These are phyloP conservation scores for Pythium pyrilobum DNA, from an alignment of 352 stramenopile genomes.

Conservation along the genomic window DNA sequence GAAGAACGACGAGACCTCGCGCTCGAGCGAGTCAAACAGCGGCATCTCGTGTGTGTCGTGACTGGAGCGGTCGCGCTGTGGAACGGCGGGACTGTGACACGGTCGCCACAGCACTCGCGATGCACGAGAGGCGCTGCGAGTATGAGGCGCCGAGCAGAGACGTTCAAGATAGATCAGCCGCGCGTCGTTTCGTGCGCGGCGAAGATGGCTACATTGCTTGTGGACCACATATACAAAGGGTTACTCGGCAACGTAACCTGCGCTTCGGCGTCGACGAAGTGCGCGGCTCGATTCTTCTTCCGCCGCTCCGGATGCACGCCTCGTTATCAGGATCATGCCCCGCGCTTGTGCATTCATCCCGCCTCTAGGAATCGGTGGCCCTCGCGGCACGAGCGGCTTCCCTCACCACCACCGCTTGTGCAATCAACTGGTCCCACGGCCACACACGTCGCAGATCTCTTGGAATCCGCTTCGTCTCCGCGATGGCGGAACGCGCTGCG, in stretches of 20 bases:
- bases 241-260: neutral
- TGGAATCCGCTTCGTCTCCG: no score
- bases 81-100: no score
- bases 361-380: neutral
- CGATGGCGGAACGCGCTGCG: no score
- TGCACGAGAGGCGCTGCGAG: no score
- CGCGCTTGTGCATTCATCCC: neutral
- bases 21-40: conserved; percentile 63
- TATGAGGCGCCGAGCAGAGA: no score
- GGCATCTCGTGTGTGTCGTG: conserved; percentile 29
- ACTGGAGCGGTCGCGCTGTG: neutral
- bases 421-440: neutral
- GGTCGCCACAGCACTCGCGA: no score
- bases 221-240: neutral
- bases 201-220: neutral
- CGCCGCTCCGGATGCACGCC: neutral
- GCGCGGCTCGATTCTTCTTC: neutral
- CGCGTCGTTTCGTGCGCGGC: neutral
- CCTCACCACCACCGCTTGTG: neutral
- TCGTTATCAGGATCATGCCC: no score
- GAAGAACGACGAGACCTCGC: conserved; percentile 57
- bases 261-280: neutral
- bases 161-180: neutral
- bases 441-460: neutral
- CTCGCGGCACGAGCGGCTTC: neutral